Evolutionary conservation across 78 protist genomes (phyloP).

Genomic region (Cavenderia fasciculata): DNA sequence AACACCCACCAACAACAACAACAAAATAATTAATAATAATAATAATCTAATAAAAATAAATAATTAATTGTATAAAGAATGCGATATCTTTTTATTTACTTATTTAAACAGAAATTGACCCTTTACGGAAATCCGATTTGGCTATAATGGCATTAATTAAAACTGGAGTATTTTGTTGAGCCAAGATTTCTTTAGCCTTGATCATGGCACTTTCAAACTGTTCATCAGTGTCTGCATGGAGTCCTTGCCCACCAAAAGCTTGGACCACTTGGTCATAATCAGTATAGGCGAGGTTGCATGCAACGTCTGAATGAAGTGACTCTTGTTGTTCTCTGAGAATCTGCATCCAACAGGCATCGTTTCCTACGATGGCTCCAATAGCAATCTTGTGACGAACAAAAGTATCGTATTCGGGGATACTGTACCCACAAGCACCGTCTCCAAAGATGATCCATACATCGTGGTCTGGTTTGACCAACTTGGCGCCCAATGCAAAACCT

Average conservation of each 20-base stretch:
- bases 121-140: conserved; percentile 84
- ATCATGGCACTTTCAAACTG: conserved; percentile 43
- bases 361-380: conserved; percentile 85
- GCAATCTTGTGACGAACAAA: conserved; percentile 72
- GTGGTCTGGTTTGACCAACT: conserved; percentile 71
- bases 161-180: conserved; percentile 62
- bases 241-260: conserved; percentile 83
- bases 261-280: conserved; percentile 69
- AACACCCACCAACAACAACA: too few species aligned
- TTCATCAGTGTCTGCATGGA: conserved; percentile 1
- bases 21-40: too few species aligned
- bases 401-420: conserved; percentile 86
- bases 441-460: conserved; percentile 90
- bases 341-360: conserved; percentile 90
- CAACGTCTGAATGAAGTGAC: conserved; percentile 43
- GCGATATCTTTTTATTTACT: too few species aligned
- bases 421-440: conserved; percentile 89
- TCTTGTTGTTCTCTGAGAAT: conserved; percentile 69
- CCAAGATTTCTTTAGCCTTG: conserved; percentile 13
- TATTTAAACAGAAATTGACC: conserved; percentile 85
- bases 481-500: conserved; percentile 90
- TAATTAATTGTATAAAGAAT: too few species aligned
- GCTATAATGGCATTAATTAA: conserved; percentile 84
- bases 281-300: conserved; percentile 64
- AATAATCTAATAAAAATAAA: too few species aligned